These are phyloP conservation scores for Ceratorhiza oryzae-sativae DNA, from an alignment of 1,284 basidiomycete genomes.

Conservation along the genomic window DNA sequence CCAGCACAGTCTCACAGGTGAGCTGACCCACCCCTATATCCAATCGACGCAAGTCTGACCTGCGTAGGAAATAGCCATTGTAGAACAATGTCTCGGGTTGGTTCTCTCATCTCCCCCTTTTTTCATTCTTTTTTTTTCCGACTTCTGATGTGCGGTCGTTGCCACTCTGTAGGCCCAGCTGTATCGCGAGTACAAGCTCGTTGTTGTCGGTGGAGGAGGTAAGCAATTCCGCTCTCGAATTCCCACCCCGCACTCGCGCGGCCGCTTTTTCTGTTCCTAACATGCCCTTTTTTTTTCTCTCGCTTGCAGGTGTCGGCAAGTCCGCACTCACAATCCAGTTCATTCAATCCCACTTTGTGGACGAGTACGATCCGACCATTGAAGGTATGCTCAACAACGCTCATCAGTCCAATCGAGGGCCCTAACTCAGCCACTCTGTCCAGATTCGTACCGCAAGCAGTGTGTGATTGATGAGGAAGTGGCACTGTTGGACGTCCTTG, in stretches of 20 bases:
- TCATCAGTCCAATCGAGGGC: background rate
- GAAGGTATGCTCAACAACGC: conserved; percentile 65
- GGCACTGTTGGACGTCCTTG: conserved; percentile 94
- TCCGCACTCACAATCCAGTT: conserved; percentile 97
- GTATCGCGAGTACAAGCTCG: conserved; percentile 94
- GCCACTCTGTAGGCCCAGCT: conserved; percentile 76
- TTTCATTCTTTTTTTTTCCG: background rate
- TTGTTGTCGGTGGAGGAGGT: conserved; percentile 98
- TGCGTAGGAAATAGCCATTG: conserved; percentile 11
- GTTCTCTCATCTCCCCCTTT: background rate
- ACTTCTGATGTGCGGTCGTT: background rate
- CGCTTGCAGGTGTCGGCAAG: conserved; percentile 87
- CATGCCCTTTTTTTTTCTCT: background rate
- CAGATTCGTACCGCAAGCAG: conserved; percentile 95
- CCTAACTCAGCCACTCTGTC: background rate
- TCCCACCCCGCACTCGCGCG: background rate
- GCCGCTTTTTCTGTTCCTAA: background rate
- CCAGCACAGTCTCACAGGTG: background rate
- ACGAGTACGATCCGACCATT: conserved; percentile 98
- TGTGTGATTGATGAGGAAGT: conserved; percentile 98
- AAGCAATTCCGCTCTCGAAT: conserved; percentile 49
- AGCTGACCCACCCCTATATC: background rate
- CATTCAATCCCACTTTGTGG: conserved; percentile 96
- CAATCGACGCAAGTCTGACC: background rate
- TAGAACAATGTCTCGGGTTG: conserved; percentile 34